Conservation (phyloP, 2,329 filamentous ascomycete species). For the Stemphylium beticola region DNA sequence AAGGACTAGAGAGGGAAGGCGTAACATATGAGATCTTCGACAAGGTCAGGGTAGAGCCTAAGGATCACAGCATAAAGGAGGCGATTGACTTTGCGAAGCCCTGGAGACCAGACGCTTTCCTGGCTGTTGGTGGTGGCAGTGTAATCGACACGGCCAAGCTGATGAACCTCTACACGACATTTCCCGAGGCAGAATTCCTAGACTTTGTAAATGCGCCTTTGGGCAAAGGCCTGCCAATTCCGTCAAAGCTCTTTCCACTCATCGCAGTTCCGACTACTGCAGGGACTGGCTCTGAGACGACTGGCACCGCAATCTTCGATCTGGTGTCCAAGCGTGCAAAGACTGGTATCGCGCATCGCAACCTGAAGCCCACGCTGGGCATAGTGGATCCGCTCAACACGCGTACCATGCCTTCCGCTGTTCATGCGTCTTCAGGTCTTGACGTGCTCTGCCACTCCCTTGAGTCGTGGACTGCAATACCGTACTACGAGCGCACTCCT, state of each 20-base stretch:
- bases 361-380: constrained; percentile 92
- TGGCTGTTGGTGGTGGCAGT: constrained; percentile 89
- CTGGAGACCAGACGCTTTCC: constrained; percentile 82
- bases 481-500: constrained; percentile 83
- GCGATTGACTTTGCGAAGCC: constrained; percentile 87
- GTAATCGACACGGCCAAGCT: constrained; percentile 98
- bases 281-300: constrained; percentile 91
- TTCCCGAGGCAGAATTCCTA: constrained; percentile 90
- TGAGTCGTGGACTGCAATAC: constrained; percentile 97
- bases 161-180: constrained; percentile 95
- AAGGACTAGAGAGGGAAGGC: constrained; percentile 78
- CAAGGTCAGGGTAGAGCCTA: constrained; percentile 84
- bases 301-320: constrained; percentile 97
- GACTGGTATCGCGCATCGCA: constrained; percentile 93
- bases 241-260: constrained; percentile 72
- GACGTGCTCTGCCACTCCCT: constrained; percentile 95
- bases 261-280: constrained; percentile 86
- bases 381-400: constrained; percentile 90
- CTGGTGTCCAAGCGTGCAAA: constrained; percentile 88
- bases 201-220: constrained; percentile 98
- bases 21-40: constrained; percentile 83
- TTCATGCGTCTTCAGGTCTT: constrained; percentile 88
- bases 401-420: constrained; percentile 90
- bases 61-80: constrained; percentile 89
- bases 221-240: constrained; percentile 80